A percentile compares a stretch with the other conserved stretches of the same genome.
Conservation (phyloP, 1,139 yeast genomes). For the Nakaseomyces glabratus region DNA sequence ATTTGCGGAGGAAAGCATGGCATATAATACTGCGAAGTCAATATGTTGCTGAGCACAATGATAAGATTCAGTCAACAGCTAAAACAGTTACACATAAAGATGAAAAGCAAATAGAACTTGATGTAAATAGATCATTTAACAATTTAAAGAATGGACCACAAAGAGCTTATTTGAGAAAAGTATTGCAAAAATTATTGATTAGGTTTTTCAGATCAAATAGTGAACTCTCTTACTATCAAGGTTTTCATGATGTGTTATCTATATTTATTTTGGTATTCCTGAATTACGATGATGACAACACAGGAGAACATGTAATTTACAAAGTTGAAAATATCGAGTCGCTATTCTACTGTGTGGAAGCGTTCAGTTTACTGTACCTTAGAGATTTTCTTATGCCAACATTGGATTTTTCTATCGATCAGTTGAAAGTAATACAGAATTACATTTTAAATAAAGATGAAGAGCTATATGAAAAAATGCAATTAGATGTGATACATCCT, state of each 20-base stretch:
- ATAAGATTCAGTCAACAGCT: background rate
- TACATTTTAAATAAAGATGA: conserved; percentile 45
- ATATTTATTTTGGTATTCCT: conserved; percentile 46
- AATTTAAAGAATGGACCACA: conserved; percentile 20
- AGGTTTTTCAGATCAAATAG: conserved; percentile 55
- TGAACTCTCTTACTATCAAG: conserved; percentile 71
- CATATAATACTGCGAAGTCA: background rate
- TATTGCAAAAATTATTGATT: conserved; percentile 43
- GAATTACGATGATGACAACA: conserved; percentile 11
- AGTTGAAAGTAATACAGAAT: conserved; percentile 56
- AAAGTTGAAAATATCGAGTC: conserved; percentile 29
- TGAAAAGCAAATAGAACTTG: conserved; percentile 70
- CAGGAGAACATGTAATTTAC: background rate
- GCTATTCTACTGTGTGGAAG: conserved; percentile 45
- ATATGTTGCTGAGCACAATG: background rate
- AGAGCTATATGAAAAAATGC: conserved; percentile 41
- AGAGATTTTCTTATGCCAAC: conserved; percentile 80
- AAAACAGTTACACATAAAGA: conserved; percentile 34
- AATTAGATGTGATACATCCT: conserved; percentile 42
- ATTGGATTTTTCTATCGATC: conserved; percentile 56
- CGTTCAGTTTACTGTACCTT: conserved; percentile 51
- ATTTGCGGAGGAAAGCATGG: conserved; percentile 2
- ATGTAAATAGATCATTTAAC: conserved; percentile 64
- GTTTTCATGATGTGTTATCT: conserved; percentile 81
- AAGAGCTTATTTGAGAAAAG: conserved; percentile 30